Conservation (phyloP, 257 asterid species). For the Mitragyna speciosa region DNA sequence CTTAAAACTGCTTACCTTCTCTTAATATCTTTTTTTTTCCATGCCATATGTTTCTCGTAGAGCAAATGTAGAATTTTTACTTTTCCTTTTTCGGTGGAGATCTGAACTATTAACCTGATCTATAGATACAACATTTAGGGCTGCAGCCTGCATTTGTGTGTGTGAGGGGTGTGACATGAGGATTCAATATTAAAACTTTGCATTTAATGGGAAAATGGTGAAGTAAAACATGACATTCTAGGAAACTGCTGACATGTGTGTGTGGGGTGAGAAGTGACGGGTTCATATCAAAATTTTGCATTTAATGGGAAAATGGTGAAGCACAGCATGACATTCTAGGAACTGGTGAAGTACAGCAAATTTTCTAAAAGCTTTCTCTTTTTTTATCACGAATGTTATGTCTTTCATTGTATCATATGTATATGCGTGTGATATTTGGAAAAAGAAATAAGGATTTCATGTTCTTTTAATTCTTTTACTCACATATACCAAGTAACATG, state of each 20-base stretch:
- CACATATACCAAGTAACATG: not conserved
- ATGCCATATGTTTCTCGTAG: not conserved
- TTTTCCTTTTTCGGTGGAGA: not conserved
- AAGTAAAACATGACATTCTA: too few relatives aligned
- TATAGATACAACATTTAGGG: not conserved
- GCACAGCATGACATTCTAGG: too few relatives aligned
- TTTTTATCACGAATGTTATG: too few relatives aligned
- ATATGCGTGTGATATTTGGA: too few relatives aligned
- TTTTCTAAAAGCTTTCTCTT: too few relatives aligned
- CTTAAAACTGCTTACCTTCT: not conserved
- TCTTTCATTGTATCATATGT: too few relatives aligned
- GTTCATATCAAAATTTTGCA: not conserved
- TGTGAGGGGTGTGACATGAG: not conserved
- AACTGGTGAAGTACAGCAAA: too few relatives aligned
- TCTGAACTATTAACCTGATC: not conserved
- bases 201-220: not conserved
- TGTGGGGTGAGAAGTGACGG: not conserved
- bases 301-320: not conserved
- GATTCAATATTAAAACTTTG: not conserved
- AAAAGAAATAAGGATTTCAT: not conserved
- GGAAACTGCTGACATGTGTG: not conserved
- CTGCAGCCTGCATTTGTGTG: not conserved
- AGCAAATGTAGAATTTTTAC: not conserved
- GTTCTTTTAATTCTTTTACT: not conserved
- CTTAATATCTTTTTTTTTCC: not conserved